phyloP scores from a whole-genome alignment of 768 basidiomycete species.

The Coprinopsis sp. region DNA sequence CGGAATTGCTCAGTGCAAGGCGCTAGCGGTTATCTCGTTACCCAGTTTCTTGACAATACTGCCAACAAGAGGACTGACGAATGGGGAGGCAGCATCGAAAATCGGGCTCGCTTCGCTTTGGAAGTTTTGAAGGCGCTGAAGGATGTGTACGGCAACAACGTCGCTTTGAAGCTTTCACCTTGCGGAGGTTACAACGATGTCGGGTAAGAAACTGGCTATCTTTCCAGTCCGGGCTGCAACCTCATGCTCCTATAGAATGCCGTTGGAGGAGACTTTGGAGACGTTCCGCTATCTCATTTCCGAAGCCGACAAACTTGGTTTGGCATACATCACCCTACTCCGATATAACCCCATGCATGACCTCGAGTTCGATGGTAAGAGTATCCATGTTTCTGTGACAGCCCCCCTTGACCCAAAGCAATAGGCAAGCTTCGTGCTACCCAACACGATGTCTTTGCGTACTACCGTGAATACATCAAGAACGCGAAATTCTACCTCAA shows the following conservation, averaged over 20 bases:
- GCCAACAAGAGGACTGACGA: slow-evolving; percentile 43
- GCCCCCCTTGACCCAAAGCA: not conserved
- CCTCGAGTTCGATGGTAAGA: slow-evolving; percentile 3
- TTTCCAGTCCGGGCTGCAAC: not conserved
- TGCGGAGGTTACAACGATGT: slow-evolving; percentile 18
- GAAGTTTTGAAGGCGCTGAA: slow-evolving; percentile 41
- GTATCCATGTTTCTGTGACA: not conserved
- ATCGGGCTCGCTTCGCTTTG: slow-evolving; percentile 48
- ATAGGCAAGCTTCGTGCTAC: slow-evolving; percentile 16
- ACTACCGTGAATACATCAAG: slow-evolving; percentile 17
- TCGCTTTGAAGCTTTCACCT: slow-evolving; percentile 15
- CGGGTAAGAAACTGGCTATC: slow-evolving; percentile 10
- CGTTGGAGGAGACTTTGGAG: slow-evolving; percentile 34
- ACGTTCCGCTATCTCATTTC: slow-evolving; percentile 33
- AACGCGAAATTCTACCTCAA: slow-evolving; percentile 17
- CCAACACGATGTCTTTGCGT: slow-evolving; percentile 16
- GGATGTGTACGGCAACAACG: slow-evolving; percentile 14
- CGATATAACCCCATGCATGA: slow-evolving; percentile 4
- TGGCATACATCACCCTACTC: slow-evolving; percentile 12
- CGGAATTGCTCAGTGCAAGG: slow-evolving; percentile 34
- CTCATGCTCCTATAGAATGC: slow-evolving; percentile 28
- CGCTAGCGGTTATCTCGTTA: slow-evolving; percentile 40
- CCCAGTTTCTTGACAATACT: slow-evolving; percentile 47
- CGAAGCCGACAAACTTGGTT: slow-evolving; percentile 31
- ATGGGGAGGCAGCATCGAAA: slow-evolving; percentile 58